Evolutionary conservation across 2,329 filamentous ascomycete species (phyloP).

Genomic region (Botrytis galanthina): DNA sequence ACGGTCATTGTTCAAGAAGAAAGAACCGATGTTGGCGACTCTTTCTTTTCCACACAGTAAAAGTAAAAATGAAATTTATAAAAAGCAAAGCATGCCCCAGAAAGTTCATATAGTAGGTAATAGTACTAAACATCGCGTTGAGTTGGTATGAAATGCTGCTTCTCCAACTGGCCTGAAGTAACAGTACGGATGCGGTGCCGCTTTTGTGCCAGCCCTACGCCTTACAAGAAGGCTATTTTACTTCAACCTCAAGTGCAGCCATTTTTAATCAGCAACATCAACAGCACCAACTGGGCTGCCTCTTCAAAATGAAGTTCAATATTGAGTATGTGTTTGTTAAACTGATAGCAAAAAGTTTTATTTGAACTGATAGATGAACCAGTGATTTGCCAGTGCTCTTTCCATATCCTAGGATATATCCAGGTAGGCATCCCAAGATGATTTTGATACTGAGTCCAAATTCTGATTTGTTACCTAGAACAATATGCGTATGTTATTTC

Average conservation of each 20-base stretch:
- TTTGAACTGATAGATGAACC: constrained; percentile 27
- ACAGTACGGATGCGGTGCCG: constrained; percentile 9
- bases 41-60: background rate
- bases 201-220: constrained; percentile 15
- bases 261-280: constrained; percentile 15
- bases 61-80: background rate
- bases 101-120: background rate
- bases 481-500: constrained; percentile 58
- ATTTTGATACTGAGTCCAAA: background rate
- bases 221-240: constrained; percentile 13
- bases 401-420: constrained; percentile 72
- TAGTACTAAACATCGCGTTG: background rate
- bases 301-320: constrained; percentile 68
- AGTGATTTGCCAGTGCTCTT: constrained; percentile 69
- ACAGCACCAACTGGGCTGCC: constrained; percentile 3
- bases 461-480: constrained; percentile 52
- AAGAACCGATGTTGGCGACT: background rate
- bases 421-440: constrained; percentile 40
- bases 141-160: background rate
- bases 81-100: background rate
- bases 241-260: background rate
- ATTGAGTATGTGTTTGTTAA: constrained; percentile 57
- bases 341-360: background rate
- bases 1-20: background rate
- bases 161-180: background rate